phyloP scores from a whole-genome alignment of 805 yeast species.

The Candida nemodendra region DNA sequence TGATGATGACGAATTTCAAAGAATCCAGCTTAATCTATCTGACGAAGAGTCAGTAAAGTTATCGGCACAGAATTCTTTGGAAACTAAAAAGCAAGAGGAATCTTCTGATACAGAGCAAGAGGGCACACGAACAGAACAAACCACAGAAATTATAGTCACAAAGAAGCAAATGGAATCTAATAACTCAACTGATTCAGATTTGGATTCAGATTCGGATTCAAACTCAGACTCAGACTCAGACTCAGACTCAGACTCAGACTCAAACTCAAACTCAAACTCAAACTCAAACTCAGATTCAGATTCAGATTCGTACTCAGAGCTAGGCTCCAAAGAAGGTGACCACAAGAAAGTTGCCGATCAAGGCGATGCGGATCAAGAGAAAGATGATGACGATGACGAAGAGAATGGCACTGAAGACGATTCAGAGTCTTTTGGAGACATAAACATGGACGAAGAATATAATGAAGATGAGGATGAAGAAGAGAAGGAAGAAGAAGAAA shows the following conservation, averaged over 20 bases:
- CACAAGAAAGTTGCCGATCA: slow-evolving; percentile 7
- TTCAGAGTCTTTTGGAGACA: slow-evolving; percentile 18
- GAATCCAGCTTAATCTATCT: slow-evolving; percentile 22
- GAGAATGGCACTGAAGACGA: slow-evolving; percentile 21
- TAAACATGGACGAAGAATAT: slow-evolving; percentile 13
- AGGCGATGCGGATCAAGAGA: slow-evolving; percentile 5
- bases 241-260: slow-evolving; percentile 12
- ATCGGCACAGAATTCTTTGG: not conserved
- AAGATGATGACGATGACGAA: slow-evolving; percentile 12
- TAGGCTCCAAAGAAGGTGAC: slow-evolving; percentile 6
- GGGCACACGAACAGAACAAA: slow-evolving; percentile 1
- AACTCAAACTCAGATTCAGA: too few relatives aligned
- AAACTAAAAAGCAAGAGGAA: slow-evolving; percentile 5
- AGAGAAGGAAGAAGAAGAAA: slow-evolving; percentile 31
- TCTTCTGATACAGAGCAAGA: slow-evolving; percentile 11
- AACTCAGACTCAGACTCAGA: slow-evolving; percentile 23
- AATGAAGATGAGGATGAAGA: slow-evolving; percentile 28
- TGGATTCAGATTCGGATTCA: slow-evolving; percentile 15
- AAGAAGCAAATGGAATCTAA: not conserved
- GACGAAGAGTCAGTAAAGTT: slow-evolving; percentile 1
- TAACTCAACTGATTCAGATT: slow-evolving; percentile 4
- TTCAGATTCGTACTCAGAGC: too few relatives aligned
- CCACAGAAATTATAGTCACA: not conserved
- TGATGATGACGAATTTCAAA: slow-evolving; percentile 44
- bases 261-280: not conserved